Evolutionary conservation across 441 rosid species (phyloP).

Genomic region (Croton setiger): DNA sequence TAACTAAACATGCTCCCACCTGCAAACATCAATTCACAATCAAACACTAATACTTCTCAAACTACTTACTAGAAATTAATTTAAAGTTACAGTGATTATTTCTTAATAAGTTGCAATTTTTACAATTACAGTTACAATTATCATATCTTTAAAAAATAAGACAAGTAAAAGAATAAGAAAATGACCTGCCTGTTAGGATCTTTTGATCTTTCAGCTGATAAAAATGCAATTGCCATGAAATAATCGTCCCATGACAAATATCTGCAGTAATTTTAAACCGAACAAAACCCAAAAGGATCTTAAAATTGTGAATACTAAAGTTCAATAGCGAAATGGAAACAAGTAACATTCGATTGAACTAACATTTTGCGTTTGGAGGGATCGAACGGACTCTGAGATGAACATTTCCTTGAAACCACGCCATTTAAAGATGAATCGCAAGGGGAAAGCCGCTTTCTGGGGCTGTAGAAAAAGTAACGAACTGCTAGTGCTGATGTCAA

Average conservation of each 20-base stretch:
- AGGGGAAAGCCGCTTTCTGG: conserved; percentile 30
- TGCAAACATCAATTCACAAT: conserved; percentile 19
- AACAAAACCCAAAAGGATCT: not conserved
- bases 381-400: conserved; percentile 56
- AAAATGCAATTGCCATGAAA: conserved; percentile 90
- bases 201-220: conserved; percentile 87
- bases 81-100: too few relatives aligned
- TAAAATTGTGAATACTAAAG: not conserved
- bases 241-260: conserved; percentile 96
- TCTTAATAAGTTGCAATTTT: not conserved
- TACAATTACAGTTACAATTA: not conserved
- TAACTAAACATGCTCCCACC: conserved; percentile 99
- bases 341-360: conserved; percentile 13
- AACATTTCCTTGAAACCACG: conserved; percentile 29
- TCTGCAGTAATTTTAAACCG: conserved; percentile 27
- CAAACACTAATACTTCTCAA: not conserved
- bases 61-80: not conserved
- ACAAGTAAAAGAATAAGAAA: not conserved
- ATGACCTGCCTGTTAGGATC: conserved; percentile 97
- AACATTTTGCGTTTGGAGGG: conserved; percentile 77
- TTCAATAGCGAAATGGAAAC: not conserved
- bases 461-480: conserved; percentile 45
- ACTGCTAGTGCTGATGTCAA: conserved; percentile 54
- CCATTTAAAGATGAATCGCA: conserved; percentile 31
- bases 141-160: not conserved